A percentile compares a stretch with the other conserved stretches of the same genome.
These are phyloP conservation scores for Lachancea dasiensis DNA, from an alignment of 805 yeast genomes.

Conservation along the genomic window DNA sequence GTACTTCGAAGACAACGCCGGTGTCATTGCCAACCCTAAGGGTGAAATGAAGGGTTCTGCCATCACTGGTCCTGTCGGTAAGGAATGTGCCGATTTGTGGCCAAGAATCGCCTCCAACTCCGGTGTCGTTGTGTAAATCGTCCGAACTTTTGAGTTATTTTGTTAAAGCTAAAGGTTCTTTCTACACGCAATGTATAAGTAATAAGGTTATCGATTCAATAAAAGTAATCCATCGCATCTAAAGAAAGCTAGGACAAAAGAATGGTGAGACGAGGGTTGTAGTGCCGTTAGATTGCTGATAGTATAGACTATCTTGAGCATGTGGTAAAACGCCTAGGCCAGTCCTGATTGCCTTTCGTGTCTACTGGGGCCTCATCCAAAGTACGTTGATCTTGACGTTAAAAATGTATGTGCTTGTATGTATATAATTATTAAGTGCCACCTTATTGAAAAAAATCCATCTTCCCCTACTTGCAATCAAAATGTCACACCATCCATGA, in stretches of 20 bases:
- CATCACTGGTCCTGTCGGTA: conserved; percentile 99
- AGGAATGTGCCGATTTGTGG: conserved; percentile 99
- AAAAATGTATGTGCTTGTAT: no score
- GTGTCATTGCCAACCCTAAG: conserved; percentile 99
- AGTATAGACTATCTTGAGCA: no score
- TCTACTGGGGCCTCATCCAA: no score
- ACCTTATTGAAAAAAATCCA: no score
- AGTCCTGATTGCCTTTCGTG: no score
- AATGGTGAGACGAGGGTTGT: no score
- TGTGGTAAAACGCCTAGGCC: no score
- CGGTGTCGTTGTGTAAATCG: conserved; percentile 95
- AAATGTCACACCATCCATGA: neutral
- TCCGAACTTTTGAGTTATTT: conserved; percentile 6
- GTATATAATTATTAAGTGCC: no score
- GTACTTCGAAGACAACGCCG: conserved; percentile 99
- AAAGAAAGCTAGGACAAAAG: no score
- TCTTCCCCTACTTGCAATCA: no score
- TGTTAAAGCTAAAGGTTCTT: conserved; percentile 3
- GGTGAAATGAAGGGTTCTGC: conserved; percentile 99
- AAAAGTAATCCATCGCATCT: conserved; percentile 1
- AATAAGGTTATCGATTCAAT: conserved; percentile 4
- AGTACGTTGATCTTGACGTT: no score
- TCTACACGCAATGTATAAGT: conserved; percentile 6
- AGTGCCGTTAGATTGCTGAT: no score
- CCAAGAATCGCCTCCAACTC: conserved; percentile 99